A percentile compares a stretch with the other conserved stretches of the same genome.
phyloP scores from a whole-genome alignment of 257 asterid species.

The Capsicum pubescens region DNA sequence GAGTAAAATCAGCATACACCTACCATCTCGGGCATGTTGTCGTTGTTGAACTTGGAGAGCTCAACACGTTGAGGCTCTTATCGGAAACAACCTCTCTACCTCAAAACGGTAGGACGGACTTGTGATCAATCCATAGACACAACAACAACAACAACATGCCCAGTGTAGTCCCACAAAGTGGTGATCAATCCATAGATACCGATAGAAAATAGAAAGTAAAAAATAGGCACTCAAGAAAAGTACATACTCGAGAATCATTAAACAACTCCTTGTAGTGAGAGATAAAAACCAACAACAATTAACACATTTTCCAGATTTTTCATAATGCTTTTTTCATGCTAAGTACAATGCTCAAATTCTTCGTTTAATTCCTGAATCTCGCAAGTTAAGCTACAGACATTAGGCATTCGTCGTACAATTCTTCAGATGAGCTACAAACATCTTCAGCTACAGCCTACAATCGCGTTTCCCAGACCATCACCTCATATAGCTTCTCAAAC shows the following conservation, averaged over 20 bases:
- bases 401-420: neutral
- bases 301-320: neutral
- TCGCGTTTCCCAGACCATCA: neutral
- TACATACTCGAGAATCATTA: too few species aligned
- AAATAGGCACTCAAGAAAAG: too few species aligned
- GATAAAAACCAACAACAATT: neutral
- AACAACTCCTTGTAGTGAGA: neutral
- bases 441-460: conserved; percentile 21
- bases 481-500: conserved; percentile 13
- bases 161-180: too few species aligned
- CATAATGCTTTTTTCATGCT: neutral
- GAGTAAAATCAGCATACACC: too few species aligned
- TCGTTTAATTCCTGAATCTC: neutral
- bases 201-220: too few species aligned
- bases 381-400: neutral
- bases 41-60: neutral
- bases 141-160: too few species aligned
- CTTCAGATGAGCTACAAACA: conserved; percentile 28
- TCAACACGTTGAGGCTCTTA: neutral
- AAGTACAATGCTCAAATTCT: neutral
- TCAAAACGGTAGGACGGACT: too few species aligned
- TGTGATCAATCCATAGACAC: too few species aligned
- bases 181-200: too few species aligned
- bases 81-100: too few species aligned
- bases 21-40: too few species aligned